Percentiles rank a stretch among this genome's conserved stretches.
phyloP scores from a whole-genome alignment of 192 early-diverging fungal genomes.

The Radiomyces spectabilis region DNA sequence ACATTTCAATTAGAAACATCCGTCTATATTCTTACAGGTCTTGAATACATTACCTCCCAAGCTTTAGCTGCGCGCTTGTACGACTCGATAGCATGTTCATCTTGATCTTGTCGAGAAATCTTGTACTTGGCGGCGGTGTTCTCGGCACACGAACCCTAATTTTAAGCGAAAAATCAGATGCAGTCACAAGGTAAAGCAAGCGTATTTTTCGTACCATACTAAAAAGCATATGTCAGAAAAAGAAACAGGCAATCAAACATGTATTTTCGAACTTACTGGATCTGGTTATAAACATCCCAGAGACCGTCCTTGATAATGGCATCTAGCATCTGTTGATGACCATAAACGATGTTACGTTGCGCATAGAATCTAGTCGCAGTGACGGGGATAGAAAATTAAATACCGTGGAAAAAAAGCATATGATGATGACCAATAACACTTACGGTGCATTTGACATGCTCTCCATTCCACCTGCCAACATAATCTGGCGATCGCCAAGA shows the following conservation, averaged over 20 bases:
- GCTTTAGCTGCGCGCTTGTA: slow-evolving; percentile 88
- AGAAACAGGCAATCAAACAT: neutral
- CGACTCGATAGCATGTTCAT: slow-evolving; percentile 77
- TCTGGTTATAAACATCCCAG: slow-evolving; percentile 93
- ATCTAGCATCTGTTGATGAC: slow-evolving; percentile 73
- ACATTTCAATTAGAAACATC: neutral
- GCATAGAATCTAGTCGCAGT: slow-evolving; percentile 41
- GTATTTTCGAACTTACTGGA: slow-evolving; percentile 44
- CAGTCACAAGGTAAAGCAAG: too few species aligned
- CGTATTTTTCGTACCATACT: too few species aligned
- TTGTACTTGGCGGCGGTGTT: slow-evolving; percentile 82
- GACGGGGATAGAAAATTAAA: neutral
- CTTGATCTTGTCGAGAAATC: slow-evolving; percentile 86
- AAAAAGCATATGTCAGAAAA: neutral
- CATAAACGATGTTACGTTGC: slow-evolving; percentile 62
- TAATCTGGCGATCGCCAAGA: slow-evolving; percentile 67
- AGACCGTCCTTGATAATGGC: slow-evolving; percentile 94
- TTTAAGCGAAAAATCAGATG: too few species aligned
- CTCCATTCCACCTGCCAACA: slow-evolving; percentile 95
- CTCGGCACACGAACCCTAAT: slow-evolving; percentile 68
- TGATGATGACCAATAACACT: slow-evolving; percentile 7
- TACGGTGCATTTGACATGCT: slow-evolving; percentile 93
- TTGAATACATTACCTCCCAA: slow-evolving; percentile 51
- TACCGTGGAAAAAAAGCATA: neutral
- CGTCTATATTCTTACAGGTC: neutral